phyloP scores from a whole-genome alignment of 345 rosid genomes.

The Citropsis articulata region DNA sequence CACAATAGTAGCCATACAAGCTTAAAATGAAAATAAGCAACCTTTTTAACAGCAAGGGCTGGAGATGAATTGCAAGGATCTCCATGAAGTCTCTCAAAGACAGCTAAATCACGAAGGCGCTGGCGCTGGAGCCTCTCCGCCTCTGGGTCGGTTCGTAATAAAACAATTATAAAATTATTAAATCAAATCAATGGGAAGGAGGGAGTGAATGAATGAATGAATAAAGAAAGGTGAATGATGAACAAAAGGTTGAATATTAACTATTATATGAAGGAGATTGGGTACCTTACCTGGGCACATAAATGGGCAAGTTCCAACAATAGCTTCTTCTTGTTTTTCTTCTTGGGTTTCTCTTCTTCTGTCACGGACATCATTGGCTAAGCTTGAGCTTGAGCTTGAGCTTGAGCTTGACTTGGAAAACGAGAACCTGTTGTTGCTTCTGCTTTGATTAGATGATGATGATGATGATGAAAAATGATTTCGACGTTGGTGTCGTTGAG shows the following conservation, averaged over 20 bases:
- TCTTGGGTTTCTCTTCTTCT: background rate
- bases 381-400: background rate
- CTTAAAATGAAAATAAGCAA: background rate
- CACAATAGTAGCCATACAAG: background rate
- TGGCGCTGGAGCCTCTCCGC: slow-evolving; percentile 73
- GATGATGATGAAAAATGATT: background rate
- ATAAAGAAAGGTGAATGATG: background rate
- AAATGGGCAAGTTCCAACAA: slow-evolving; percentile 74
- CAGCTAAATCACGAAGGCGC: slow-evolving; percentile 67
- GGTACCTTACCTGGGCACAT: slow-evolving; percentile 77
- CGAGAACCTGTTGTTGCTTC: background rate
- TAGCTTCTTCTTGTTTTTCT: slow-evolving; percentile 15
- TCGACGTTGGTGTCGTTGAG: background rate
- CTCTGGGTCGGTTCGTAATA: slow-evolving; percentile 24
- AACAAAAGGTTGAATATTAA: background rate
- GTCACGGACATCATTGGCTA: background rate
- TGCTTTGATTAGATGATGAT: background rate
- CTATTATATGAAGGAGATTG: too few relatives aligned
- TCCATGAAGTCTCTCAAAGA: slow-evolving; percentile 82
- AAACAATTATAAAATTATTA: too few relatives aligned
- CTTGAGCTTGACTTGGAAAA: too few relatives aligned
- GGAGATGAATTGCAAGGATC: slow-evolving; percentile 67
- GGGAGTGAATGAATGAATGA: too few relatives aligned
- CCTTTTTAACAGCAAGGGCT: slow-evolving; percentile 85
- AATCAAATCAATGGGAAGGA: too few relatives aligned